Evolutionary conservation across 805 yeast species (phyloP).

Genomic region (Suhomyces vadensis): DNA sequence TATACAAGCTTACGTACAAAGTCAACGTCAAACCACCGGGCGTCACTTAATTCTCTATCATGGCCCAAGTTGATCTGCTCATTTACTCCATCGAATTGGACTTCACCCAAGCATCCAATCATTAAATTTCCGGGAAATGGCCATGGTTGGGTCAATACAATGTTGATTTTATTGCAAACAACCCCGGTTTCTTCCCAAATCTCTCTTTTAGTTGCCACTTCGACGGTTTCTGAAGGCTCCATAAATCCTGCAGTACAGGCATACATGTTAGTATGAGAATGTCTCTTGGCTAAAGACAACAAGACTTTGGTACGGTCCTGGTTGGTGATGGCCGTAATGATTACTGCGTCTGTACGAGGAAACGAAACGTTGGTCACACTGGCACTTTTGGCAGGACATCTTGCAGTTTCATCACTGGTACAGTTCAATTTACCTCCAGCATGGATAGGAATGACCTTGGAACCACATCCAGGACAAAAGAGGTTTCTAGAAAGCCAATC

Average conservation of each 20-base stretch:
- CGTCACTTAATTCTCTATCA: conserved; percentile 85
- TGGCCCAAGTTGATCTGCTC: conserved; percentile 71
- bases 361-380: conserved; percentile 75
- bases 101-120: conserved; percentile 87
- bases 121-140: conserved; percentile 92
- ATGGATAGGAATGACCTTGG: conserved; percentile 57
- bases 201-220: conserved; percentile 83
- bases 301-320: conserved; percentile 59
- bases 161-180: conserved; percentile 52
- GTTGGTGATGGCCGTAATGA: conserved; percentile 77
- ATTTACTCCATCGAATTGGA: conserved; percentile 65
- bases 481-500: conserved; percentile 80
- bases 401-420: conserved; percentile 27
- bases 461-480: conserved; percentile 88
- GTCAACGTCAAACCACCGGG: conserved; percentile 73
- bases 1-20: conserved; percentile 48
- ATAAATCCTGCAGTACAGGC: conserved; percentile 92
- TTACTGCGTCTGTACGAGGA: conserved; percentile 91
- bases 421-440: conserved; percentile 67
- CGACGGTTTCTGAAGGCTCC: conserved; percentile 93
- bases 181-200: conserved; percentile 97
- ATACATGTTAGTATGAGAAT: conserved; percentile 57
- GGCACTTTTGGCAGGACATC: conserved; percentile 40
- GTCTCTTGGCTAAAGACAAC: conserved; percentile 68
- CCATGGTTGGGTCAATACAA: conserved; percentile 90